Evolutionary conservation across 2,329 filamentous ascomycete genomes (phyloP).

Genomic region (Botrytis deweyae): DNA sequence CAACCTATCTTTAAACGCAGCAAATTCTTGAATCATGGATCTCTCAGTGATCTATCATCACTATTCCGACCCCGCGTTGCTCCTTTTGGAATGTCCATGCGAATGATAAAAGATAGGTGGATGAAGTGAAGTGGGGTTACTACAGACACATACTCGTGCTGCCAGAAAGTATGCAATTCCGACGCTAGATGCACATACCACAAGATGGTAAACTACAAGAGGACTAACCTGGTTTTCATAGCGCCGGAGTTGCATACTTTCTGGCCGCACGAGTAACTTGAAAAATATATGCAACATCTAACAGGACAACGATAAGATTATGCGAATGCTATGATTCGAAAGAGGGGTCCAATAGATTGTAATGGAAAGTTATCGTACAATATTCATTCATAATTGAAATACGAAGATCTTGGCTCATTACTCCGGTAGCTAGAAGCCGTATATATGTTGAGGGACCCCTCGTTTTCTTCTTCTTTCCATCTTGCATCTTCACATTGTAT

Average conservation of each 20-base stretch:
- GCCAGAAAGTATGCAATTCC: too few relatives aligned
- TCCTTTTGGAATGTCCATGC: slow-evolving; percentile 29
- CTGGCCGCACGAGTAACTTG: too few relatives aligned
- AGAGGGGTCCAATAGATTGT: slow-evolving; percentile 3
- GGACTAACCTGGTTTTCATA: too few relatives aligned
- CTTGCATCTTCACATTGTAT: neutral
- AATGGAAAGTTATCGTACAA: slow-evolving; percentile 1
- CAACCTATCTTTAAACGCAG: neutral
- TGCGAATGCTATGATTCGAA: neutral
- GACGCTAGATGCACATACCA: too few relatives aligned
- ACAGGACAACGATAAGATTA: slow-evolving; percentile 16
- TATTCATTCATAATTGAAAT: neutral
- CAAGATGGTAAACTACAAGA: too few relatives aligned
- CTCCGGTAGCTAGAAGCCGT: neutral
- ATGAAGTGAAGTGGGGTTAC: slow-evolving; percentile 13
- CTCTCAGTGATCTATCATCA: neutral
- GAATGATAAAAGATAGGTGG: slow-evolving; percentile 24
- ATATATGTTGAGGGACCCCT: slow-evolving; percentile 10
- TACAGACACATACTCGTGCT: slow-evolving; percentile 18
- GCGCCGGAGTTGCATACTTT: too few relatives aligned
- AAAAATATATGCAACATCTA: neutral
- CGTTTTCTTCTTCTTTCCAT: neutral
- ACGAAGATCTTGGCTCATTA: neutral
- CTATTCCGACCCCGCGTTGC: slow-evolving; percentile 26
- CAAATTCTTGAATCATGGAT: neutral